These are phyloP conservation scores for Digitaria exilis DNA, from an alignment of 202 grass and related monocot genomes.

Conservation along the genomic window DNA sequence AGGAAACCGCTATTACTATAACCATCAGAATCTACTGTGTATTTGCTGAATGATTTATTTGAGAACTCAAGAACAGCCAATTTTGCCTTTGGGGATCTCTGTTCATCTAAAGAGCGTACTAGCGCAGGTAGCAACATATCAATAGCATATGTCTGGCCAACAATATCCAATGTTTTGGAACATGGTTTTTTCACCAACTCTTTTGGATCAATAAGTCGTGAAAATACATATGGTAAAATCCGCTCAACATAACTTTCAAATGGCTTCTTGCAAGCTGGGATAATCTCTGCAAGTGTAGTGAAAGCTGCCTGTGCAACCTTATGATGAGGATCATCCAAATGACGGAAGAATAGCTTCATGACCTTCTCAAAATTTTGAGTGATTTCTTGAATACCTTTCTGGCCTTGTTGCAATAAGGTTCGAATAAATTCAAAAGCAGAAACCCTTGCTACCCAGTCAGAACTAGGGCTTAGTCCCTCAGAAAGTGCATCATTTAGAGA, in stretches of 20 bases:
- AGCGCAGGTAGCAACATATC: conserved; percentile 95
- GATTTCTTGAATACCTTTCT: conserved; percentile 85
- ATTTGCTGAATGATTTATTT: conserved; percentile 96
- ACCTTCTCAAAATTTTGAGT: conserved; percentile 98
- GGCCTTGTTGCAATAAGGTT: conserved; percentile 81
- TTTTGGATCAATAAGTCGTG: conserved; percentile 97
- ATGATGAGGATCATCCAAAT: conserved; percentile 99
- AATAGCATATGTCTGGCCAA: conserved; percentile 82
- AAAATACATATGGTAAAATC: conserved; percentile 98
- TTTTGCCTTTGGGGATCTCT: conserved; percentile 99
- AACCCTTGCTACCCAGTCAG: conserved; percentile 90
- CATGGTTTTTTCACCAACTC: conserved; percentile 98
- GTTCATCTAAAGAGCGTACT: conserved; percentile 93
- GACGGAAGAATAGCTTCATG: conserved; percentile 97
- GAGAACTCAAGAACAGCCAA: conserved; percentile 96
- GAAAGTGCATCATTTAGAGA: conserved; percentile 84
- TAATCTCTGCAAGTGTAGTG: conserved; percentile 90
- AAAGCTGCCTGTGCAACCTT: conserved; percentile 97
- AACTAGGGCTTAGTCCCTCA: conserved; percentile 93
- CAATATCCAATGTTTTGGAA: conserved; percentile 75
- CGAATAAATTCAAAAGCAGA: conserved; percentile 94
- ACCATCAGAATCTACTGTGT: conserved; percentile 81
- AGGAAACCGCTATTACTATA: conserved; percentile 95
- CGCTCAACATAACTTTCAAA: conserved; percentile 99
- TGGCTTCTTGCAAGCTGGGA: conserved; percentile 96